These are phyloP conservation scores for Ocimum tenuiflorum DNA, from an alignment of 257 asterid genomes.

Conservation along the genomic window DNA sequence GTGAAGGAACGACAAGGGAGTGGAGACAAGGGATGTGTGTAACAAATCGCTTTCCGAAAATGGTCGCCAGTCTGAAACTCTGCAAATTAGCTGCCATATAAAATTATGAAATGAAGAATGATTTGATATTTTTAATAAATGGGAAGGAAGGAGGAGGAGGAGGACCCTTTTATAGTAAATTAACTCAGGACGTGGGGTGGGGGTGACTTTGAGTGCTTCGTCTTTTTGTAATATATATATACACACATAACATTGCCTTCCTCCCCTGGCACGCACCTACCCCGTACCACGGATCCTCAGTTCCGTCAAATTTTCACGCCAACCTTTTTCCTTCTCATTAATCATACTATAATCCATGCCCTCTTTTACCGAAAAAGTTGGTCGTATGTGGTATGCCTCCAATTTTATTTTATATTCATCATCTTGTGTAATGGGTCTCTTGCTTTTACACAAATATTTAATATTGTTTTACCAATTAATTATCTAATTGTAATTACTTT, in stretches of 20 bases:
- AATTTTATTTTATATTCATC: too few relatives aligned
- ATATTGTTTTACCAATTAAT: too few relatives aligned
- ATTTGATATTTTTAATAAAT: too few relatives aligned
- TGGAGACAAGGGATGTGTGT: conserved; percentile 27
- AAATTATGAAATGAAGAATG: too few relatives aligned
- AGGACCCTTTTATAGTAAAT: conserved; percentile 19
- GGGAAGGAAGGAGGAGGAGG: too few relatives aligned
- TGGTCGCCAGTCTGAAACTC: conserved; percentile 37
- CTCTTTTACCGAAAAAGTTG: neutral
- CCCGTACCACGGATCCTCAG: conserved; percentile 15
- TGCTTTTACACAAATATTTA: too few relatives aligned
- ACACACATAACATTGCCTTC: conserved; percentile 1
- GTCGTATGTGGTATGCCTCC: neutral
- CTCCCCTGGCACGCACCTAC: conserved; percentile 21
- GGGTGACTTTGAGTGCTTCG: neutral
- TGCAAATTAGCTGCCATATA: conserved; percentile 60
- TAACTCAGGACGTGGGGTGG: neutral
- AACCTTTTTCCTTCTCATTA: too few relatives aligned
- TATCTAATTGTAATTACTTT: too few relatives aligned
- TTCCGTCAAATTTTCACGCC: conserved; percentile 18
- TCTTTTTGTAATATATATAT: neutral
- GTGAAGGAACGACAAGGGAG: conserved; percentile 18
- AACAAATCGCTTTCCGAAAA: conserved; percentile 41
- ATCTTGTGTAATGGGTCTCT: too few relatives aligned
- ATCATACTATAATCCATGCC: too few relatives aligned